Percentiles rank a stretch among this genome's conserved stretches.
phyloP scores from a whole-genome alignment of 129 eudicot genomes.

The Cynara cardunculus region DNA sequence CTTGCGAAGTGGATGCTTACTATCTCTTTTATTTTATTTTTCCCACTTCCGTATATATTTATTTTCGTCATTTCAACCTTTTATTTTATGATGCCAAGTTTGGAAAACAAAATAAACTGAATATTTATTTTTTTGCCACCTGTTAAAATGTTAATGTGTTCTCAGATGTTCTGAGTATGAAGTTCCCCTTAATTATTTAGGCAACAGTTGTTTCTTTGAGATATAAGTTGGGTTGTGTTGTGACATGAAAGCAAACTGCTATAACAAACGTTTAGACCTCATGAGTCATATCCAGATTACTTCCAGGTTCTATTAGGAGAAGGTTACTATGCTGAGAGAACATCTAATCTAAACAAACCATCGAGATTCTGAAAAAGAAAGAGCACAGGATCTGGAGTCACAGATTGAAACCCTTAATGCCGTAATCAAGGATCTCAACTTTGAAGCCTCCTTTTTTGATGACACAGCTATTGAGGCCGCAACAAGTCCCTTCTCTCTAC shows the following conservation, averaged over 20 bases:
- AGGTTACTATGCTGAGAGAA: conserved; percentile 81
- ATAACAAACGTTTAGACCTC: conserved; percentile 5
- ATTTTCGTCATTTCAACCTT: background rate
- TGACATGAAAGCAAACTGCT: background rate
- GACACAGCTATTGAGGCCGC: conserved; percentile 79
- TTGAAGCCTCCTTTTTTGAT: conserved; percentile 77
- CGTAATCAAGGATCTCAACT: conserved; percentile 64
- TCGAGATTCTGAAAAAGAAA: conserved; percentile 80
- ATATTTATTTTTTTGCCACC: no score
- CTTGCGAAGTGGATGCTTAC: background rate
- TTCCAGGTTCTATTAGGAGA: conserved; percentile 86
- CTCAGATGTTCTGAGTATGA: background rate
- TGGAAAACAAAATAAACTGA: no score
- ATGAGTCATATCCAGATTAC: conserved; percentile 4
- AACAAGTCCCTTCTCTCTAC: no score
- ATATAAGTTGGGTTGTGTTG: background rate
- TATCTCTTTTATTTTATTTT: background rate
- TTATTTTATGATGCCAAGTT: background rate
- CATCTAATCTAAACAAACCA: conserved; percentile 86
- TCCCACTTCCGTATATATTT: background rate
- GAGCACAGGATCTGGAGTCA: conserved; percentile 63
- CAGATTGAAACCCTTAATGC: conserved; percentile 71
- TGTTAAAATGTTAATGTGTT: background rate
- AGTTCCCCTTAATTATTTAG: background rate
- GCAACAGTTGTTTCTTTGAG: background rate